Evolutionary conservation across 805 yeast species (phyloP), one percentile per base, ranked within the genome.

Genomic region (Gaillardinia entomophila): DNA sequence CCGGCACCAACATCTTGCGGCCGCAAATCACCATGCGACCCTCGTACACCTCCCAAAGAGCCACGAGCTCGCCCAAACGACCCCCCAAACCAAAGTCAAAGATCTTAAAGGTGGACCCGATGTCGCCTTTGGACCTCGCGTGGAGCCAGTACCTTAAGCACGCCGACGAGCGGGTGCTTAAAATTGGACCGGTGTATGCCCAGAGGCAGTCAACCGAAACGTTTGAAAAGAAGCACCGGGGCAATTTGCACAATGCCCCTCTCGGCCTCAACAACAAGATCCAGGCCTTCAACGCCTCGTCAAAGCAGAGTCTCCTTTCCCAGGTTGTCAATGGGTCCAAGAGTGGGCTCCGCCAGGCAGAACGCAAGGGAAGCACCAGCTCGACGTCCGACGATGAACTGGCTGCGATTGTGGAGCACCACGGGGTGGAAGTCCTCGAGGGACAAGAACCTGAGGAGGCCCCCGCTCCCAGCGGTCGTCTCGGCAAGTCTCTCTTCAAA

Each of bases 121-220:
- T 73, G 55, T 63, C 73, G 1, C 62, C 72, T 12, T 44, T 77
- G 6, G 88, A 82, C 47, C 51, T 68, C 26, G 73, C 77, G 12
- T 82, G 86, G 82, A 63, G 65, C 4, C 61, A 65, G 25, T 77
- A 61, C 45, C 55, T 82, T 40, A 59, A 54, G 15, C 74, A 71
- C 45, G 55, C 66, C 1, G 77, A 78, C 31, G 92, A 82, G 46
- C 62, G 87, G 35, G 68, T 82, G 1, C 35, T 79, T 30, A 74
- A 68, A 38, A 69, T 68, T 19, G 85, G 82, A 1, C 71, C 75
- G 19, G 68, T 77, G 3, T 25, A 62, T 24, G 71, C 73, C 2
- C 55, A 63, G 4, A 56, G 62, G 31, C 59, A 70, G 6, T 48
- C 61, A 2, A 71, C 76, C 0, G 78, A 71, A 4, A 29, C 38